Conservation (phyloP, 495 filamentous ascomycete species). For the Venustampulla echinocandica region DNA sequence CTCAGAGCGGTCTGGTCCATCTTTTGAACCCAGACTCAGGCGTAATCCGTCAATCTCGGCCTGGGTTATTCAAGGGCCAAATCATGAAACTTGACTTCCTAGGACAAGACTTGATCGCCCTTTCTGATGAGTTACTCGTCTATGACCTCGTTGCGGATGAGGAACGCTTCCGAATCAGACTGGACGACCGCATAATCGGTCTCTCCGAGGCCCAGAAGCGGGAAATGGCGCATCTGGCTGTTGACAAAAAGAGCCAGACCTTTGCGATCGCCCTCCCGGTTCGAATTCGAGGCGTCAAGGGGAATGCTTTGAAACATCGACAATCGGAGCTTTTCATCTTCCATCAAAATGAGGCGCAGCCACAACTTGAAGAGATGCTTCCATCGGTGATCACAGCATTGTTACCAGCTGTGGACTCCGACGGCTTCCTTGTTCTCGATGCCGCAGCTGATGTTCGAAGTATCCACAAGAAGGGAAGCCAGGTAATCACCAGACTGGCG, state of each 20-base stretch:
- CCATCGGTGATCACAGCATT: conserved; percentile 45
- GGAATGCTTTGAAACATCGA: conserved; percentile 7
- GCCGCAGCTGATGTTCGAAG: conserved; percentile 49
- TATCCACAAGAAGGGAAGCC: conserved; percentile 36
- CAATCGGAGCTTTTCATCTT: conserved; percentile 50
- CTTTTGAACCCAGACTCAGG: conserved; percentile 54
- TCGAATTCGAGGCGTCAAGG: background rate
- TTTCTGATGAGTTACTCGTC: conserved; percentile 54
- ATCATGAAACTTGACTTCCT: conserved; percentile 50
- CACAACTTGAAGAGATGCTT: conserved; percentile 39
- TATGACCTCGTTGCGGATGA: conserved; percentile 59
- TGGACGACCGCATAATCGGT: conserved; percentile 26
- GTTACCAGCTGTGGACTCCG: conserved; percentile 39
- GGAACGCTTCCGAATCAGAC: conserved; percentile 38
- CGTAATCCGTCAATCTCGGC: conserved; percentile 40
- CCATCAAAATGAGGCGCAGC: conserved; percentile 35
- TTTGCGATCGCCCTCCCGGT: conserved; percentile 49
- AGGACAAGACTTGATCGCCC: conserved; percentile 50
- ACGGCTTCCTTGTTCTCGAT: conserved; percentile 54
- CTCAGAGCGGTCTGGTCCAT: conserved; percentile 42
- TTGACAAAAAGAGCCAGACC: conserved; percentile 44
- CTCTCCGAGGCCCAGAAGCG: conserved; percentile 27
- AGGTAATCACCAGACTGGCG: conserved; percentile 35
- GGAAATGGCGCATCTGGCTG: conserved; percentile 48
- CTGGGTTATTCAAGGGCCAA: conserved; percentile 44